A percentile compares a stretch with the other conserved stretches of the same genome.
phyloP scores from a whole-genome alignment of 2,329 filamentous ascomycete genomes.

The Aureobasidium sp. region DNA sequence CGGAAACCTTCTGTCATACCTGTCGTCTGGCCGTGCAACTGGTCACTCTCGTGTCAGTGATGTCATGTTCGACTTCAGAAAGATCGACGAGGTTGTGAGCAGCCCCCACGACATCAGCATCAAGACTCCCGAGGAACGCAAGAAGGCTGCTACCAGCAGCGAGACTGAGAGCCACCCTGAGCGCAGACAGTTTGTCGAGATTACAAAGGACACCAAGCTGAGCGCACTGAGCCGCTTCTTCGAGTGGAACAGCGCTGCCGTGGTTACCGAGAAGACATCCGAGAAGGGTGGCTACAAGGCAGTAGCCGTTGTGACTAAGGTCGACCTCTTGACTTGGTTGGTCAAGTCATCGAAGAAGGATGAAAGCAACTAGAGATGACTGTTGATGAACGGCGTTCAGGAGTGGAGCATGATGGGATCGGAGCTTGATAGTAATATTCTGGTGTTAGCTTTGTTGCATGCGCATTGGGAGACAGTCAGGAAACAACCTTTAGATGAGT shows the following conservation, averaged over 20 bases:
- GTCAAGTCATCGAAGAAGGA: conserved; percentile 64
- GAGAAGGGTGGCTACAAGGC: conserved; percentile 73
- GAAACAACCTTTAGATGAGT: conserved; percentile 5
- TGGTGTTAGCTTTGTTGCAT: neutral
- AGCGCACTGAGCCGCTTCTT: conserved; percentile 90
- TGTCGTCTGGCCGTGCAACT: conserved; percentile 83
- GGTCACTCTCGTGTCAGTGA: conserved; percentile 79
- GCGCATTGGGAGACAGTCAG: conserved; percentile 1
- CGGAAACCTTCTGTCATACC: conserved; percentile 92
- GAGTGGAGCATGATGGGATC: conserved; percentile 1
- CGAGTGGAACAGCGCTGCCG: conserved; percentile 97
- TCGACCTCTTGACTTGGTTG: conserved; percentile 94
- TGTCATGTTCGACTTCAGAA: conserved; percentile 97
- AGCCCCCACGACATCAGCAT: conserved; percentile 73
- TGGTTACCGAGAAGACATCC: conserved; percentile 83
- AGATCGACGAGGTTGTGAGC: conserved; percentile 90
- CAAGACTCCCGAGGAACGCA: conserved; percentile 44
- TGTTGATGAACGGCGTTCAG: conserved; percentile 1
- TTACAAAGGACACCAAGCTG: conserved; percentile 90
- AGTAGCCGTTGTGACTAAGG: conserved; percentile 94
- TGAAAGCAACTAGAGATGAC: conserved; percentile 16
- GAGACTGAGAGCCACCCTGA: conserved; percentile 48
- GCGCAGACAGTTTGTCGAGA: conserved; percentile 85
- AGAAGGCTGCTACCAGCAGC: conserved; percentile 28
- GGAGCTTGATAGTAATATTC: neutral